phyloP scores from a whole-genome alignment of 1,284 basidiomycete species.

The Clitocybe nebularis region DNA sequence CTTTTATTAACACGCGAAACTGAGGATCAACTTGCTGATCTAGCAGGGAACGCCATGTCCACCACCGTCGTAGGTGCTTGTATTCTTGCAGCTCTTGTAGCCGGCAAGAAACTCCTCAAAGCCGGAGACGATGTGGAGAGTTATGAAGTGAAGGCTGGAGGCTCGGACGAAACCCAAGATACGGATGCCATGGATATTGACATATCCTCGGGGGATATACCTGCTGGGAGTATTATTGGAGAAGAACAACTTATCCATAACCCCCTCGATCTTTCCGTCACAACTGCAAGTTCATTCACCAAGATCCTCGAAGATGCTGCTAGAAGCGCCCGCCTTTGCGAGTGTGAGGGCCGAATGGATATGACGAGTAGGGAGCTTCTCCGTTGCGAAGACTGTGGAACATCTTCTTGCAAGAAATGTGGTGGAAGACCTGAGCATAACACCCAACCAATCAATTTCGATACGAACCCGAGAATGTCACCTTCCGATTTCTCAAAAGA shows the following conservation, averaged over 20 bases:
- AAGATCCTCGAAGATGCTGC: constrained; percentile 65
- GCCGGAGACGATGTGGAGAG: constrained; percentile 57
- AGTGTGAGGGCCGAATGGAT: constrained; percentile 84
- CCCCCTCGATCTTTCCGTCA: constrained; percentile 68
- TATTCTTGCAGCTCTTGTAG: constrained; percentile 78
- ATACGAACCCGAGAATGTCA: constrained; percentile 47
- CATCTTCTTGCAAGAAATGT: constrained; percentile 81
- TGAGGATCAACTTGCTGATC: constrained; percentile 90
- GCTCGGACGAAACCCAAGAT: constrained; percentile 29
- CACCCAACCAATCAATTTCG: constrained; percentile 51
- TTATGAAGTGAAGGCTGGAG: constrained; percentile 57
- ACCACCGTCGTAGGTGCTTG: constrained; percentile 93
- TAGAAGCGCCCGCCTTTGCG: constrained; percentile 76
- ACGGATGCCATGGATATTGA: constrained; percentile 48
- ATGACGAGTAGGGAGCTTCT: constrained; percentile 71
- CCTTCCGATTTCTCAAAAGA: constrained; percentile 73
- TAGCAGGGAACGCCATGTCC: constrained; percentile 97
- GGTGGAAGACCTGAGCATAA: constrained; percentile 89
- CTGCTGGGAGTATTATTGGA: constrained; percentile 57
- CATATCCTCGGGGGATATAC: constrained; percentile 20
- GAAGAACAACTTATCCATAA: constrained; percentile 60
- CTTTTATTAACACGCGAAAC: constrained; percentile 89
- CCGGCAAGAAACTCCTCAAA: constrained; percentile 63
- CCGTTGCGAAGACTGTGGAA: constrained; percentile 74
- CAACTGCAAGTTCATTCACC: constrained; percentile 42